Evolutionary conservation across 2,329 filamentous ascomycete genomes (phyloP), one percentile per base, ranked within the genome.

Genomic region (Cordyceps cicadae): DNA sequence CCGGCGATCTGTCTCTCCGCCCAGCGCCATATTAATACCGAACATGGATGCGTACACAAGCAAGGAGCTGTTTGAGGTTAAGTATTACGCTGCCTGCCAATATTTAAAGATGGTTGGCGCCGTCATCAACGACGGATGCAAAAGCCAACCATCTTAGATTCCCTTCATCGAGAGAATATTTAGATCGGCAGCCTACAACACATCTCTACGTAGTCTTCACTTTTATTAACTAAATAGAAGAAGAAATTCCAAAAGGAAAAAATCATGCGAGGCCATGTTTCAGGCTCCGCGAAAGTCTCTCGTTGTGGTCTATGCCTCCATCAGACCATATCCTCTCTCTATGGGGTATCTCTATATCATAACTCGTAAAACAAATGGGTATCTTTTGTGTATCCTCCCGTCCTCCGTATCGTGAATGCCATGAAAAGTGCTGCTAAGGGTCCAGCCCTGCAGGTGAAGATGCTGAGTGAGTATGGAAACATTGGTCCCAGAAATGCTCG

Each of bases 211-310:
- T 46, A 34, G 17, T 48, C 45, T 53, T 61, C 59, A 61, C 59
- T 46, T 61, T 61, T 61, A 61, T 61, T 61, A 61, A 61, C 59
- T 61, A 61, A 53, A 57, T 50, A 56, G 19, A 54, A 56, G 46
- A 55, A 61, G 21, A 39, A 26, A 14, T 55, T 14, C 52, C 9
- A 61, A 37, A 51, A 8, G 53, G 26, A 56, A 61, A 60, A 54
- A 52, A 50, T 49, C 45, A n/a, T 61, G 59, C 59, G 34, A 61
- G 39, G 59, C 59, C 54, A 19, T 56, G 48, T 61, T 60, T 54
- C 57, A 60, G 57, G 50, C 50, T 17, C 41, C 50, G 49, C 57
- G 26, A 52, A 60, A 54, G 46, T 51, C 43, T 51, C 43, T 61
- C 53, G 59, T 61, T 61, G 37, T 15, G 52, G 52, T 61, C 53